phyloP scores from a whole-genome alignment of 768 basidiomycete species.

The Pisolithus orientalis region DNA sequence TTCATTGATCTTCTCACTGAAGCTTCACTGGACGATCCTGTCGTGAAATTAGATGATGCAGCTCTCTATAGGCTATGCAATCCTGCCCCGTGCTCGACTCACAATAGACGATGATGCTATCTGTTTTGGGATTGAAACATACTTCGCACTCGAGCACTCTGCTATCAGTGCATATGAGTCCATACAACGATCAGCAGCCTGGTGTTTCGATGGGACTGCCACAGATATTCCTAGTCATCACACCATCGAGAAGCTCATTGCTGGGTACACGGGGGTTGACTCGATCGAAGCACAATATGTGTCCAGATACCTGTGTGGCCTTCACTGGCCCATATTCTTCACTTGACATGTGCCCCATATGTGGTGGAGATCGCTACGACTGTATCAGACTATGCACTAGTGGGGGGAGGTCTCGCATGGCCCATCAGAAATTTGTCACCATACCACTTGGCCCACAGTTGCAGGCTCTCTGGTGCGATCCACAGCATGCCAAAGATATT shows the following conservation, averaged over 20 bases:
- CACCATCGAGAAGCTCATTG: not conserved
- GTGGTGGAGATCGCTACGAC: slow-evolving; percentile 21
- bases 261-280: slow-evolving; percentile 4
- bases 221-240: slow-evolving; percentile 5
- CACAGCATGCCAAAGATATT: too few relatives aligned
- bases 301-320: not conserved
- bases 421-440: slow-evolving; percentile 6
- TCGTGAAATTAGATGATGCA: slow-evolving; percentile 10
- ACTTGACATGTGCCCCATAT: slow-evolving; percentile 2
- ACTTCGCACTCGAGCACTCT: slow-evolving; percentile 1
- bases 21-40: slow-evolving; percentile 6
- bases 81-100: slow-evolving; percentile 12
- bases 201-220: slow-evolving; percentile 1
- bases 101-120: slow-evolving; percentile 14
- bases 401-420: slow-evolving; percentile 1
- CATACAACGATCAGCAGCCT: not conserved
- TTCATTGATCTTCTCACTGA: slow-evolving; percentile 6
- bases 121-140: slow-evolving; percentile 1
- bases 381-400: not conserved
- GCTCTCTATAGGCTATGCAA: slow-evolving; percentile 21
- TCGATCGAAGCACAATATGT: slow-evolving; percentile 18
- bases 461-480: slow-evolving; percentile 27
- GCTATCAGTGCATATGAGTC: not conserved
- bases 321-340: too few relatives aligned
- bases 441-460: slow-evolving; percentile 27